These are phyloP conservation scores for Microsporum ferrugineum DNA, from an alignment of 2,329 filamentous ascomycete species.

Conservation along the genomic window DNA sequence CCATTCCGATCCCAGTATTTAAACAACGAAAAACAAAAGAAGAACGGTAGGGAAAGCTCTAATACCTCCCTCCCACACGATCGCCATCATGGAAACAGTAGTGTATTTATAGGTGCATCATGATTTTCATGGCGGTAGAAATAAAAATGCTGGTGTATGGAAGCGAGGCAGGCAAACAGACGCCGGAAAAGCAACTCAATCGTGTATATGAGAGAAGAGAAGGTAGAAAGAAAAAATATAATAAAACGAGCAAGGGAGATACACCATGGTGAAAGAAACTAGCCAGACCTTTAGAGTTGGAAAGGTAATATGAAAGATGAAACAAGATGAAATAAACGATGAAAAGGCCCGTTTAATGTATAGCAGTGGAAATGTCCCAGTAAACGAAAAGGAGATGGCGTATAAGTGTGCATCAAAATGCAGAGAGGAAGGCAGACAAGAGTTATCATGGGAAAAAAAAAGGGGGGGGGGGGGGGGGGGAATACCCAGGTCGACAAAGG, in stretches of 20 bases:
- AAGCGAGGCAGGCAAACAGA: background rate
- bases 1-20: background rate
- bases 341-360: background rate
- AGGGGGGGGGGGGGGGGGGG: background rate
- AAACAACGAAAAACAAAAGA: background rate
- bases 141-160: background rate
- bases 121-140: slow-evolving; percentile 13
- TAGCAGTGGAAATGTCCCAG: background rate
- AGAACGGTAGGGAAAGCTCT: background rate
- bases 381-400: background rate
- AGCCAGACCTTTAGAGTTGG: background rate
- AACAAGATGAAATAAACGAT: background rate
- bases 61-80: background rate
- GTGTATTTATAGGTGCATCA: slow-evolving; percentile 13
- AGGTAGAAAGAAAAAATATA: background rate
- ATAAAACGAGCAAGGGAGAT: background rate
- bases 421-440: background rate
- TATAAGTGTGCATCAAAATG: background rate
- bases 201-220: background rate
- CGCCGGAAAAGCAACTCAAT: background rate
- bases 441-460: background rate
- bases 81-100: background rate
- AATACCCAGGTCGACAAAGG: background rate
- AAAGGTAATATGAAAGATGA: background rate
- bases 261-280: background rate